These are phyloP conservation scores for Gloeopeniophorella convolvens DNA, from an alignment of 768 basidiomycete species.

Conservation along the genomic window DNA sequence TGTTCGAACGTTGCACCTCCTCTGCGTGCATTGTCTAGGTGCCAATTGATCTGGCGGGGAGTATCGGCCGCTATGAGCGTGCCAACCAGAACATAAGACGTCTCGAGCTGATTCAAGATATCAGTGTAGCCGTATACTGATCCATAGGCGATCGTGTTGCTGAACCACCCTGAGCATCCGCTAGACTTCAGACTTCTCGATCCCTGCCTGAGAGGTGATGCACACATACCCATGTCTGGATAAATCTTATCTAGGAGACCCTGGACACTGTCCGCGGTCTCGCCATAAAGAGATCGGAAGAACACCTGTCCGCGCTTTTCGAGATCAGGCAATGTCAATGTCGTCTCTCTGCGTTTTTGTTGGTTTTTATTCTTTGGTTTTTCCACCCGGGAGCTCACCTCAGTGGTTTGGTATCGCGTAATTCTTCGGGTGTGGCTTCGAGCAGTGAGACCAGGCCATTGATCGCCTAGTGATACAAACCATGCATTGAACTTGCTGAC, in stretches of 20 bases:
- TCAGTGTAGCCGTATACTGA: conserved; percentile 44
- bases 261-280: conserved; percentile 44
- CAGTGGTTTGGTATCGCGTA: conserved; percentile 40
- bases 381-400: conserved; percentile 41
- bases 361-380: background rate
- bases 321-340: conserved; percentile 39
- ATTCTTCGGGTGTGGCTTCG: conserved; percentile 44
- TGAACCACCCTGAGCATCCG: conserved; percentile 42
- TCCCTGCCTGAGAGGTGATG: background rate
- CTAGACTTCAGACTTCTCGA: background rate
- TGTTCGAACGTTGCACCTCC: conserved; percentile 49
- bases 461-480: conserved; percentile 46
- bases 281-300: conserved; percentile 50
- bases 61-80: conserved; percentile 56
- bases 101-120: conserved; percentile 44
- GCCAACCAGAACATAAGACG: conserved; percentile 54
- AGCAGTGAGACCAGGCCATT: conserved; percentile 49
- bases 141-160: conserved; percentile 50
- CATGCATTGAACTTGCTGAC: conserved; percentile 2
- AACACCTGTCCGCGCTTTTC: conserved; percentile 35
- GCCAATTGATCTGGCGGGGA: conserved; percentile 61
- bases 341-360: conserved; percentile 32
- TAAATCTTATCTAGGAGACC: conserved; percentile 43
- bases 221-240: conserved; percentile 54
- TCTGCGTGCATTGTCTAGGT: conserved; percentile 49